Conservation (phyloP, 768 basidiomycete species). For the Punctularia strigosozonata region DNA sequence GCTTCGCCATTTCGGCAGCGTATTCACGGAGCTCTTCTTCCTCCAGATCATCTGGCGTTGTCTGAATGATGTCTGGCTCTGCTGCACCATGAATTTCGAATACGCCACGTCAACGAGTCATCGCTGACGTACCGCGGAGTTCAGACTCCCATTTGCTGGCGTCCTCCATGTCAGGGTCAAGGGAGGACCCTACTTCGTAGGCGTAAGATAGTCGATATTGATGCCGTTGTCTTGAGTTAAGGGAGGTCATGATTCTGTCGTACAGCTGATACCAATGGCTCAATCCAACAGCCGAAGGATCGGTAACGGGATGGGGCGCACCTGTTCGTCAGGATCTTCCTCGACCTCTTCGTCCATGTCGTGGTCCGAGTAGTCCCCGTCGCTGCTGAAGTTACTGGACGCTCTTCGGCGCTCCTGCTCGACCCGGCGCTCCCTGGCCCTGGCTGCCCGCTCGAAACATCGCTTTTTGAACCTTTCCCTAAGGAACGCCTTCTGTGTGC, state of each 20-base stretch:
- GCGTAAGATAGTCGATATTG: conserved; percentile 53
- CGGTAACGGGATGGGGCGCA: background rate
- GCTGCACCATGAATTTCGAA: background rate
- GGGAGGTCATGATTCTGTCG: conserved; percentile 47
- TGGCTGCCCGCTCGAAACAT: conserved; percentile 11
- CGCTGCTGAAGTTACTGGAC: conserved; percentile 11
- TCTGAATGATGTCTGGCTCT: conserved; percentile 8
- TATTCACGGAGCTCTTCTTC: conserved; percentile 49
- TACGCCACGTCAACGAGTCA: no score
- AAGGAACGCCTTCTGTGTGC: conserved; percentile 9
- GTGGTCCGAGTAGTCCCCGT: conserved; percentile 11
- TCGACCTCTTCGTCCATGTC: conserved; percentile 10
- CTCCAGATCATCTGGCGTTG: conserved; percentile 34
- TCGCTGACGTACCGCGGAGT: conserved; percentile 27
- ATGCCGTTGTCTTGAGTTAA: conserved; percentile 36
- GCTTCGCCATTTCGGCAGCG: conserved; percentile 41
- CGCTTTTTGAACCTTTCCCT: conserved; percentile 13
- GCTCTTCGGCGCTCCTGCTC: conserved; percentile 4
- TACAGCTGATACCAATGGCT: conserved; percentile 37
- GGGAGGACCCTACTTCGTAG: conserved; percentile 61
- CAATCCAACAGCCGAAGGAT: conserved; percentile 1
- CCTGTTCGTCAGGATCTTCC: conserved; percentile 14
- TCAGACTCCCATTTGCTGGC: conserved; percentile 47
- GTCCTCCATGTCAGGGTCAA: conserved; percentile 66
- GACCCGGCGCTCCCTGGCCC: conserved; percentile 10